Conservation (phyloP, 139 green algal species). For the Micromonas commoda region DNA sequence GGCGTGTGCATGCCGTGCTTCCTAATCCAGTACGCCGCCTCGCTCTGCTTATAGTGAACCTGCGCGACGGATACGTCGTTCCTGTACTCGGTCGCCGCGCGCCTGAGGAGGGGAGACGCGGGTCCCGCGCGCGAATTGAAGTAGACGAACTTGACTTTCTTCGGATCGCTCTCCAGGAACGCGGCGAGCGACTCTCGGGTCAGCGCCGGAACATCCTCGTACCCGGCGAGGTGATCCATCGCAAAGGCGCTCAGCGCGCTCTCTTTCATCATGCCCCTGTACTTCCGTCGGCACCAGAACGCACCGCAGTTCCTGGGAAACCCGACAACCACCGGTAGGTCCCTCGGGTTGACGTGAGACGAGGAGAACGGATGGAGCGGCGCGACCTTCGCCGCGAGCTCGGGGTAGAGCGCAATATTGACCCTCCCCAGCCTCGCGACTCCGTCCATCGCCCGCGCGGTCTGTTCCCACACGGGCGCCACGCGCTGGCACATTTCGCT, state of each 20-base stretch:
- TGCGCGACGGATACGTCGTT: neutral
- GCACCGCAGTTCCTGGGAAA: neutral
- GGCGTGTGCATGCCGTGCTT: neutral
- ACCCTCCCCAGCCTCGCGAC: constrained; percentile 21
- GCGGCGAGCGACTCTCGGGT: neutral
- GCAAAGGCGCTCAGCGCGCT: neutral
- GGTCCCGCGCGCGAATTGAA: neutral
- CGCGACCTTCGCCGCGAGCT: neutral
- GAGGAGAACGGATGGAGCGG: neutral
- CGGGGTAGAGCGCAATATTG: neutral
- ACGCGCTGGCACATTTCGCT: constrained; percentile 9
- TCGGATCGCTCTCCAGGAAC: neutral
- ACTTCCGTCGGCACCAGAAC: neutral
- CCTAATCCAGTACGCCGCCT: neutral
- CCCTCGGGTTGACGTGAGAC: neutral
- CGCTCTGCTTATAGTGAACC: neutral
- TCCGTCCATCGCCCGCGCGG: neutral
- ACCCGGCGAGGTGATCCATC: neutral
- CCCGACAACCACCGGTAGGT: constrained; percentile 6
- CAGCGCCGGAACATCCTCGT: neutral
- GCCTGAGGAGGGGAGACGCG: neutral
- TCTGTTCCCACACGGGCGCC: constrained; percentile 13
- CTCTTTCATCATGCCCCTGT: constrained; percentile 2
- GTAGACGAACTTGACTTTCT: neutral
- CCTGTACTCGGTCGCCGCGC: neutral